Evolutionary conservation across 495 filamentous ascomycete species (phyloP).

Genomic region (Podospora pseudopauciseta): DNA sequence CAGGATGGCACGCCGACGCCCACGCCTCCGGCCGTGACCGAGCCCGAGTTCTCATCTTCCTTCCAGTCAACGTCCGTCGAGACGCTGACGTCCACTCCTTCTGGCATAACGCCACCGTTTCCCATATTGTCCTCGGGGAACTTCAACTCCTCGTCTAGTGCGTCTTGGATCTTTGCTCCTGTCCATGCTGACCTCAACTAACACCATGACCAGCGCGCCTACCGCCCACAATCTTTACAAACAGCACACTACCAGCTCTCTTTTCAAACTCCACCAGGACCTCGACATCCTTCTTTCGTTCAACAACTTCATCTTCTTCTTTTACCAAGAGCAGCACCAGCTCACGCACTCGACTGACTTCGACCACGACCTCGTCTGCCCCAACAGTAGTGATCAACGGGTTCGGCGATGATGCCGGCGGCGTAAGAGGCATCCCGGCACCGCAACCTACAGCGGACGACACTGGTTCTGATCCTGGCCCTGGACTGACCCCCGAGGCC

Average conservation of each 20-base stretch:
- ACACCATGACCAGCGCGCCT: conserved; percentile 29
- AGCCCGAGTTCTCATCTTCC: conserved; percentile 10
- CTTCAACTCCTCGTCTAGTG: conserved; percentile 45
- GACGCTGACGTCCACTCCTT: conserved; percentile 50
- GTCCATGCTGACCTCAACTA: neutral
- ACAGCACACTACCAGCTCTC: conserved; percentile 30
- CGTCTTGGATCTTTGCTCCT: conserved; percentile 4
- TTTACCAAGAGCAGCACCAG: conserved; percentile 20
- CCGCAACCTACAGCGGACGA: conserved; percentile 6
- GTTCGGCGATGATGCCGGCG: conserved; percentile 11
- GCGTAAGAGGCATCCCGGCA: conserved; percentile 7
- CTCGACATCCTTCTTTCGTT: conserved; percentile 24
- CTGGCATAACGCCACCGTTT: conserved; percentile 40
- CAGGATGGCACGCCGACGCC: conserved; percentile 28
- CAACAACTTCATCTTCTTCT: conserved; percentile 23
- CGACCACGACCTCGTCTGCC: conserved; percentile 7
- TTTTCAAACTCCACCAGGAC: conserved; percentile 33
- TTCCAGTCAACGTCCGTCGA: conserved; percentile 22
- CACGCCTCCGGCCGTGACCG: conserved; percentile 23
- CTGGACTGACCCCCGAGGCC: conserved; percentile 31
- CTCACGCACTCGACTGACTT: conserved; percentile 18
- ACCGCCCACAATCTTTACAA: conserved; percentile 39
- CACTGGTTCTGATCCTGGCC: conserved; percentile 10
- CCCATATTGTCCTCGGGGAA: conserved; percentile 35
- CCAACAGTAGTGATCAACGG: conserved; percentile 15